Evolutionary conservation across 1,139 yeast genomes (phyloP), one percentile per base, ranked within the genome.

Genomic region (Meyerozyma elateridarum): DNA sequence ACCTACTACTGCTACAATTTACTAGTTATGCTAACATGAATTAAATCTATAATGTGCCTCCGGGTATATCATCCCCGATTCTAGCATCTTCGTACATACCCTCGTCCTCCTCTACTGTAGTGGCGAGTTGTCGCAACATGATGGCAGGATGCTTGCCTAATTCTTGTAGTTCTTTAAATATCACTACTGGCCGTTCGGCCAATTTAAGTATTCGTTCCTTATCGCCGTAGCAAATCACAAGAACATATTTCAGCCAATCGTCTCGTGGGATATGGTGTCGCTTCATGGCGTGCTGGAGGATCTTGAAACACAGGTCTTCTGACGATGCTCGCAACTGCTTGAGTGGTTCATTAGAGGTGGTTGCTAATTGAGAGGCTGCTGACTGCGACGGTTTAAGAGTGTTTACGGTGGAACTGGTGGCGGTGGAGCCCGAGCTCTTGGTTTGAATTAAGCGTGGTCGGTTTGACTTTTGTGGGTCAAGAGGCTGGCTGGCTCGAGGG

Each of bases 131-230:
- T 42, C 97, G 64, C 34, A 89, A 70, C 96, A 89, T 89, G 38
- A 89, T 88, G 1, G 95, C 87, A 0, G 98, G 97, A 48, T 84
- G 87, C 44, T 83, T 73, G 1, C 96, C 96, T 39, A 79, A 73
- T 42, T 85, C 95, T 51, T 80, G 91, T 29, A 91, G 63, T 49
- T 84, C 95, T 53, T 87, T 85, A 53, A 87, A 87, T n/a, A 89
- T 79, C 19, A 76, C 69, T 11, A 89, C 91, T 0, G 98, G 98
- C 52, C 79, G 84, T 49, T 91, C 98, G 21, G 85, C 85, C 42
- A 85, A 65, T 29, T 85, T 87, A 31, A 91, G 60, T 12, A 88
- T 78, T 15, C 97, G 65, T 49, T 91, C 97, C 49, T 83, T 82
- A 52, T 88, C 95, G 13, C 93, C 95, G 53, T 87, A 88, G 51